These are phyloP conservation scores for Ceratocystis ficicola DNA, from an alignment of 2,329 filamentous ascomycete species.

Conservation along the genomic window DNA sequence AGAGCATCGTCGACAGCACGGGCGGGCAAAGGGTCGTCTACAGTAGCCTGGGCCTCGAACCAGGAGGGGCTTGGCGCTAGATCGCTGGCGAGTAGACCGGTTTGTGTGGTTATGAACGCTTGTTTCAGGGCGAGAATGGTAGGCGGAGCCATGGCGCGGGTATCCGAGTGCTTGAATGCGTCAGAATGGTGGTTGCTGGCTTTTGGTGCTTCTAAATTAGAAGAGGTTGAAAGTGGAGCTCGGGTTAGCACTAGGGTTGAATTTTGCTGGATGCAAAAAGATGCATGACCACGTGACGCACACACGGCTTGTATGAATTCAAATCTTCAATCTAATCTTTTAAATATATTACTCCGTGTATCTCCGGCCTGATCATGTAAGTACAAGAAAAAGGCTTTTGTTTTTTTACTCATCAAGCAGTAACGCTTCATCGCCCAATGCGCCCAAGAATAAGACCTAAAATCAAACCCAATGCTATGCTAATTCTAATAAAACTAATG, in stretches of 20 bases:
- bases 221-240: background rate
- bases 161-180: background rate
- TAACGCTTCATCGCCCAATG: background rate
- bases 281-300: background rate
- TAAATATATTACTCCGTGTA: background rate
- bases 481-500: background rate
- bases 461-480: slow-evolving; percentile 1
- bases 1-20: slow-evolving; percentile 46
- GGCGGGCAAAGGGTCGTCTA: slow-evolving; percentile 34
- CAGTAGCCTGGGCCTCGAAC: slow-evolving; percentile 29
- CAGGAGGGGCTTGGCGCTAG: slow-evolving; percentile 45
- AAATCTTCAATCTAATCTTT: background rate
- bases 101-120: slow-evolving; percentile 50
- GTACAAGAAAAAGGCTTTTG: background rate
- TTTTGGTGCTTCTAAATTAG: too few relatives aligned
- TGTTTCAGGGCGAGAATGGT: slow-evolving; percentile 53
- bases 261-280: background rate
- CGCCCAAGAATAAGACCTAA: background rate
- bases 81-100: slow-evolving; percentile 48
- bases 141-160: slow-evolving; percentile 30
- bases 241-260: background rate
- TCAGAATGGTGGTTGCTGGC: too few relatives aligned
- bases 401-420: background rate
- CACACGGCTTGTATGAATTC: background rate
- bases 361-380: background rate